These are phyloP conservation scores for Calophaca sinica DNA, from an alignment of 306 rosid genomes.

Conservation along the genomic window DNA sequence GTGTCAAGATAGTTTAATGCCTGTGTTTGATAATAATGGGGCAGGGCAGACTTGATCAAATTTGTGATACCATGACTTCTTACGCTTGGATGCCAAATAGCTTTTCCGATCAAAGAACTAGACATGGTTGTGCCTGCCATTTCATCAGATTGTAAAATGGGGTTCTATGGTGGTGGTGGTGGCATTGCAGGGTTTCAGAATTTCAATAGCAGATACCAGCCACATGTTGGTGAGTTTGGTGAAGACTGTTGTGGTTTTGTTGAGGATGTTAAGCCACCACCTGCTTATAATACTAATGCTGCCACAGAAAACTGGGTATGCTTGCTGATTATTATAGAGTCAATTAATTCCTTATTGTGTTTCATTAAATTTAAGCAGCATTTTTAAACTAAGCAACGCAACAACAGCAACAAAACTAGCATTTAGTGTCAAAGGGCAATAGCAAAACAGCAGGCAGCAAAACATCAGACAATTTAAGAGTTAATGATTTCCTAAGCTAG, in stretches of 20 bases:
- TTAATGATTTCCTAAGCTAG: too few relatives aligned
- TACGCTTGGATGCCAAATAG: slow-evolving; percentile 45
- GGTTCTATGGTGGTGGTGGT: slow-evolving; percentile 46
- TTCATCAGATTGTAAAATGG: slow-evolving; percentile 49
- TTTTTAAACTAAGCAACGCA: too few relatives aligned
- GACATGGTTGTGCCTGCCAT: slow-evolving; percentile 42
- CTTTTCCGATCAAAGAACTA: slow-evolving; percentile 46
- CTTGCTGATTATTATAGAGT: too few relatives aligned
- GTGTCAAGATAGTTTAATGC: slow-evolving; percentile 49
- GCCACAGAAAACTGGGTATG: slow-evolving; percentile 59
- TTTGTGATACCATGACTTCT: slow-evolving; percentile 48
- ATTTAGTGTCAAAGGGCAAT: too few relatives aligned
- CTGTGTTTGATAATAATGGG: slow-evolving; percentile 55
- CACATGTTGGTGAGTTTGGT: slow-evolving; percentile 40
- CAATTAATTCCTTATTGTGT: too few relatives aligned
- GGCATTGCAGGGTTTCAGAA: slow-evolving; percentile 45
- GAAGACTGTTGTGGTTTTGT: slow-evolving; percentile 64
- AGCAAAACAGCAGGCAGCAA: too few relatives aligned
- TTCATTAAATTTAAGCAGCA: too few relatives aligned
- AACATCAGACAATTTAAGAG: too few relatives aligned
- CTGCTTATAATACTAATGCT: slow-evolving; percentile 41
- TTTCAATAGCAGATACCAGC: slow-evolving; percentile 47
- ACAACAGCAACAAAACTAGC: too few relatives aligned
- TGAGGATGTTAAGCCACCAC: slow-evolving; percentile 60
- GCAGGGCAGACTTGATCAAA: slow-evolving; percentile 48